A percentile compares a stretch with the other conserved stretches of the same genome.
phyloP scores from a whole-genome alignment of 495 filamentous ascomycete species.

The Hypoxylon subgilvum region DNA sequence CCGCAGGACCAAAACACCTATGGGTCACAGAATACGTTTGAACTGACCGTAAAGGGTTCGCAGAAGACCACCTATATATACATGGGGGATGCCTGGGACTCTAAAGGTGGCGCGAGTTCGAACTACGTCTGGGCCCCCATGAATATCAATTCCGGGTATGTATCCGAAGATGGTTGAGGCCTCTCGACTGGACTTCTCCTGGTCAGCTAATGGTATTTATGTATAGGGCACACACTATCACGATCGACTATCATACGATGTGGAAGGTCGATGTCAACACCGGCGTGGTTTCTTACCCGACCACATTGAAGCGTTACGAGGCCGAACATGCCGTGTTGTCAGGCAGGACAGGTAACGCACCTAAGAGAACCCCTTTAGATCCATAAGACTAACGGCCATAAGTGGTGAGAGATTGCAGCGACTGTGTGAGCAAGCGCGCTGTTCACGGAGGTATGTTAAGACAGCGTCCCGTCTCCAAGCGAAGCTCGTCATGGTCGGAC shows the following conservation, averaged over 20 bases:
- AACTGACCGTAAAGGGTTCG: constrained; percentile 49
- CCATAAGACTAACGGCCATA: constrained; percentile 8
- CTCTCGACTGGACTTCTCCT: not conserved
- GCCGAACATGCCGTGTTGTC: constrained; percentile 41
- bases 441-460: constrained; percentile 38
- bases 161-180: not conserved
- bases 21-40: constrained; percentile 53
- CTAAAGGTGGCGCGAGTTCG: constrained; percentile 45
- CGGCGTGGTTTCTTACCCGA: constrained; percentile 47
- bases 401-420: constrained; percentile 35
- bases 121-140: constrained; percentile 54
- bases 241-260: constrained; percentile 51
- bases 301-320: constrained; percentile 43
- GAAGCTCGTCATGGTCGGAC: not conserved
- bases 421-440: constrained; percentile 42
- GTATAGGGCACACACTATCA: constrained; percentile 40
- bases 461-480: not conserved
- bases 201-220: not conserved
- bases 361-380: not conserved
- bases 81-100: constrained; percentile 55
- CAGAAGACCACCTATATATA: constrained; percentile 51
- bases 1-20: constrained; percentile 52
- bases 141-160: constrained; percentile 42
- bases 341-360: constrained; percentile 38
- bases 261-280: constrained; percentile 54